These are phyloP conservation scores for Nematocida parisii DNA, from an alignment of 371 early-diverging fungal species.

Conservation along the genomic window DNA sequence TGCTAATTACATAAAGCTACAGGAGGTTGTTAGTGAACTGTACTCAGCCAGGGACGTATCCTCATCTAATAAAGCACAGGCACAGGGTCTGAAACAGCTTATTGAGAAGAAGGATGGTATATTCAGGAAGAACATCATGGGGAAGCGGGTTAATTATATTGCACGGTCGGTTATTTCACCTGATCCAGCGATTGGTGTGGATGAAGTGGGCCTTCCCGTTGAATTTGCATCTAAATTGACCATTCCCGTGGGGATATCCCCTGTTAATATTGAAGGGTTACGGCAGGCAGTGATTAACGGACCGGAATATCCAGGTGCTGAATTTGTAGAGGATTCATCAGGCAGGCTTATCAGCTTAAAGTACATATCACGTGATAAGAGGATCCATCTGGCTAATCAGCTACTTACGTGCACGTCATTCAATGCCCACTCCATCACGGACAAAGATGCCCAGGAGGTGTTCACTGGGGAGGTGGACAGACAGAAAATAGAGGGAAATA, in stretches of 20 bases:
- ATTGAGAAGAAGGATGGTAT: conserved; percentile 99
- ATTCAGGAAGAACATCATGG: conserved; percentile 99
- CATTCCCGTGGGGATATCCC: conserved; percentile 93
- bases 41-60: not conserved
- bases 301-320: conserved; percentile 95
- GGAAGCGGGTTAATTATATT: conserved; percentile 98
- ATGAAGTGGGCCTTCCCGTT: conserved; percentile 93
- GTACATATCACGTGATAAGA: conserved; percentile 77
- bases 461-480: conserved; percentile 73
- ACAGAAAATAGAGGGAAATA: not conserved
- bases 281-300: conserved; percentile 92
- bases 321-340: conserved; percentile 73
- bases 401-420: conserved; percentile 74
- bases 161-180: conserved; percentile 99
- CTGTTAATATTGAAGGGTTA: conserved; percentile 83
- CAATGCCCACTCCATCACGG: conserved; percentile 30
- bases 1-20: conserved; percentile 12
- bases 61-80: not conserved
- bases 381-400: conserved; percentile 89
- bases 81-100: conserved; percentile 77
- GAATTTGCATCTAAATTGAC: conserved; percentile 92
- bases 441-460: not conserved
- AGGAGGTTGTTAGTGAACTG: conserved; percentile 25
- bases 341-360: conserved; percentile 78
- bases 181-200: conserved; percentile 93